Evolutionary conservation across 371 early-diverging fungal species (phyloP).

Genomic region (Batrachochytrium dendrobatidis): DNA sequence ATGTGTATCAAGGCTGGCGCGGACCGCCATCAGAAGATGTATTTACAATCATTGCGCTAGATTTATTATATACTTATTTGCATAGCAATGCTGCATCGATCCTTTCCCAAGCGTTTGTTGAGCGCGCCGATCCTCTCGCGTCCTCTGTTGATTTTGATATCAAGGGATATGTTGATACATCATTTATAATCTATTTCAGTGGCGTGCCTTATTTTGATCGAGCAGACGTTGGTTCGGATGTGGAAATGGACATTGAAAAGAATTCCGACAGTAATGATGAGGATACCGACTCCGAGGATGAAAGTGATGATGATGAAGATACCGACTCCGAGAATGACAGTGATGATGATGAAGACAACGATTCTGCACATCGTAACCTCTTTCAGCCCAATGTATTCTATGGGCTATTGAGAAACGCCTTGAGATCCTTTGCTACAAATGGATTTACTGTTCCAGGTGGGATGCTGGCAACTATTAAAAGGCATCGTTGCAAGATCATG

Average conservation of each 20-base stretch:
- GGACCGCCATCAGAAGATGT: slow-evolving; percentile 53
- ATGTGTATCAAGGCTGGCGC: slow-evolving; percentile 34
- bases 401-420: slow-evolving; percentile 23
- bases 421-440: slow-evolving; percentile 30
- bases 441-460: slow-evolving; percentile 16
- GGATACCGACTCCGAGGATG: slow-evolving; percentile 15
- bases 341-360: slow-evolving; percentile 6
- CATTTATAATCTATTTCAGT: slow-evolving; percentile 45
- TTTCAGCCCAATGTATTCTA: slow-evolving; percentile 35
- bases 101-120: slow-evolving; percentile 54
- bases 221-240: slow-evolving; percentile 12
- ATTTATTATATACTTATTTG: slow-evolving; percentile 53
- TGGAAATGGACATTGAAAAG: slow-evolving; percentile 9
- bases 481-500: slow-evolving; percentile 39
- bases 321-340: slow-evolving; percentile 21
- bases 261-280: slow-evolving; percentile 11
- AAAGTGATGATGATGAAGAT: slow-evolving; percentile 15
- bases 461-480: slow-evolving; percentile 19
- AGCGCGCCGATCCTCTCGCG: slow-evolving; percentile 47
- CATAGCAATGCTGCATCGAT: slow-evolving; percentile 52
- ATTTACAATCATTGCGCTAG: slow-evolving; percentile 44
- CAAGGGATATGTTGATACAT: slow-evolving; percentile 39
- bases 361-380: slow-evolving; percentile 14
- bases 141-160: slow-evolving; percentile 53
- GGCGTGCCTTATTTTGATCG: slow-evolving; percentile 46